Evolutionary conservation across 2,329 filamentous ascomycete species (phyloP).

Genomic region (Metarhizium brunneum): DNA sequence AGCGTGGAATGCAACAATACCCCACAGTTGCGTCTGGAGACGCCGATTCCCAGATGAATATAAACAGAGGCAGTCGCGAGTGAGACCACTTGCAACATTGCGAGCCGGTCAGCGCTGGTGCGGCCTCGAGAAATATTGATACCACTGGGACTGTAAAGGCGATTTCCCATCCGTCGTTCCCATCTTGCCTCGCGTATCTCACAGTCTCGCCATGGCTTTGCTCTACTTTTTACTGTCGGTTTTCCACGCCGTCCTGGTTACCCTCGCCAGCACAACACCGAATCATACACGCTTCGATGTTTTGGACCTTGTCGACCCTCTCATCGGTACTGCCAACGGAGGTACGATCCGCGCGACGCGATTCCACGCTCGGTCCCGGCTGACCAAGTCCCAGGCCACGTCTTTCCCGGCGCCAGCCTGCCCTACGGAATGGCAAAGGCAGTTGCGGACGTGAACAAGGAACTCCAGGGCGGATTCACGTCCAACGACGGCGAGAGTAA

Average conservation of each 20-base stretch:
- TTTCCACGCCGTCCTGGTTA: neutral
- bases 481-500: conserved; percentile 26
- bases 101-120: too few relatives aligned
- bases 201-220: too few relatives aligned
- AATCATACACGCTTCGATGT: conserved; percentile 3
- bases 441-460: conserved; percentile 13
- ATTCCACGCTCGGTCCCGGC: neutral
- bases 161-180: too few relatives aligned
- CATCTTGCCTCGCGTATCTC: too few relatives aligned
- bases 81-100: too few relatives aligned
- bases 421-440: conserved; percentile 28
- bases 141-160: too few relatives aligned
- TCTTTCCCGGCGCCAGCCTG: conserved; percentile 43
- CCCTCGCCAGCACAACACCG: neutral
- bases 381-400: conserved; percentile 21
- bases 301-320: conserved; percentile 39
- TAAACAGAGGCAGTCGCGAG: too few relatives aligned
- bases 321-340: conserved; percentile 52
- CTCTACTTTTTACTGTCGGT: neutral
- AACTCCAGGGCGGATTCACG: conserved; percentile 41
- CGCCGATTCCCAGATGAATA: too few relatives aligned
- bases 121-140: too few relatives aligned
- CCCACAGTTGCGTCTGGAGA: too few relatives aligned
- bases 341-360: conserved; percentile 19
- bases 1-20: too few relatives aligned